Evolutionary conservation across 1,284 basidiomycete genomes (phyloP), one percentile per base, ranked within the genome.

Genomic region (Marasmius tenuissimus): DNA sequence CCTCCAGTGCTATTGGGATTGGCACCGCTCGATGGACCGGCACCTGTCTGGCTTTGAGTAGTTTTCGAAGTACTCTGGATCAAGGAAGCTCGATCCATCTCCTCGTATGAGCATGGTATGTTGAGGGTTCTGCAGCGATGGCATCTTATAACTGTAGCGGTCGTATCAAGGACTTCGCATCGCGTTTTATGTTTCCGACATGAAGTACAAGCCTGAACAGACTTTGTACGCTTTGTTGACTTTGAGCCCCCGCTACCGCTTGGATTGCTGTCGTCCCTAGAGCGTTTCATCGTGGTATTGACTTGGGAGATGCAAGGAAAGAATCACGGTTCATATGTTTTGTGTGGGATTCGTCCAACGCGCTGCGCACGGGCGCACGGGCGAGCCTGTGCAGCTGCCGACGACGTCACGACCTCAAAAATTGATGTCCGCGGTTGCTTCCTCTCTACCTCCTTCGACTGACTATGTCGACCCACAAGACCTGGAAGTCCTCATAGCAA

Each of bases 111-210:
- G 63, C 77, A 78, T 14, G 74, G 56, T 27, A 78, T 68, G 57
- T 67, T 69, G 55, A 78, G 71, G n/a, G 80, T 78, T 63, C 78
- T 75, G 61, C 77, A 78, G 11, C 77, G 73, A 59, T 78, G 77
- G 53, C 78, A 80, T 45, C 76, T 71, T 35, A 67, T 59, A n/a
- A 70, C 47, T 11, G 40, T 66, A 22, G 71, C 68, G 59, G 68
- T 69, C 52, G 73, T 69, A 37, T 78, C 78, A 18, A 80, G 73
- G 65, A 78, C 70, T 69, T 78, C 77, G 64, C 77, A 78, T 20
- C 77, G 75, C n/a, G 77, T 80, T 57, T 78, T 78, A 68, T 78
- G 71, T 58, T 80, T 80, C 57, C 78, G 69, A 58, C 77, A 78
- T 16, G 77, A 77, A 2, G 75, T 61, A 59, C 77, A 78, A 1